Base-by-base conservation (phyloP, 805 yeast genomes). In the Limtongia smithiae region DNA sequence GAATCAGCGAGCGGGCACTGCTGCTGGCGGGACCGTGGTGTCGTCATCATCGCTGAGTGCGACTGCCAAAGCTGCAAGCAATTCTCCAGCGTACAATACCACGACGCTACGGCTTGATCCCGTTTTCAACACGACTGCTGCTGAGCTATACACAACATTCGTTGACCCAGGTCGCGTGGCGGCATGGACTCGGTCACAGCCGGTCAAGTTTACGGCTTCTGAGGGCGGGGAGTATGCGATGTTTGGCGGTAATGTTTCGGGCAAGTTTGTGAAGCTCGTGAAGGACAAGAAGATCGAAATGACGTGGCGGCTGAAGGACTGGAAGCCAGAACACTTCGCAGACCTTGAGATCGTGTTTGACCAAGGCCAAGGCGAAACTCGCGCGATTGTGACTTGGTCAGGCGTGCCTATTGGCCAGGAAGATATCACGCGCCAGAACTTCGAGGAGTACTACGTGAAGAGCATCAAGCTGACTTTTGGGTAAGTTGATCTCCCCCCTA, bases 381-480 rank as follows among this genome's bases (percentile, higher is more conserved):
- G 77, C 50, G 73, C 90, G 71, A 80, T 80, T 51, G 88, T 89
- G 17, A 72, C 75, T 37, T 88, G 91, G 79, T 73, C 79, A 15
- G 97, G 97, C 14, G 83, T 93, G 42, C 99, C 99, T 15, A 75
- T 91, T 34, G 99, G 97, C 12, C 94, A 93, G 65, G 97, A 93
- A 93, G 94, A 61, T 69, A 83, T 61, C 20, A 96, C 86, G 34
- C 79, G 81, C 62, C 78, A 74, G 35, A 93, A 91, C 68, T 91
- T 93, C 64, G 87, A 88, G 61, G 88, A 86, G 54, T 86, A 89
- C 69, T 93, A 93, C 65, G 81, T 93, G 44, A 82, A 83, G 68
- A 79, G 95, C 5, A 91, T 93, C 63, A 93, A 89, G 71, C 65
- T 87, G 37, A 84, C 96, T 0, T 93, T 93, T 68, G 98, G 98